Conservation (phyloP, 106 monocot species). For the Platanthera zijinensis region DNA sequence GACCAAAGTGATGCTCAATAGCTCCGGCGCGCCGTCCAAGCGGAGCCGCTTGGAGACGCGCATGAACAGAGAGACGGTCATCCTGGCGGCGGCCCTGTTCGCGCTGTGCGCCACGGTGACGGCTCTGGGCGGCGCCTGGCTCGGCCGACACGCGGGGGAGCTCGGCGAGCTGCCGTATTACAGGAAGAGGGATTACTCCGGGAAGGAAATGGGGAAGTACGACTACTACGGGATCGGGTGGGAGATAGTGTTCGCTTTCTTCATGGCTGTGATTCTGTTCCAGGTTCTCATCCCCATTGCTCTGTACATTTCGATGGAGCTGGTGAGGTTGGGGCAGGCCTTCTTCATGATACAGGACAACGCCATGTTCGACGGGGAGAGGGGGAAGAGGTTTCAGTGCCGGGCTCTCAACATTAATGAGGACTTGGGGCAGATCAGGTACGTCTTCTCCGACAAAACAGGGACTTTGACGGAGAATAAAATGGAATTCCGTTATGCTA, state of each 20-base stretch:
- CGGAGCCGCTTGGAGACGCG: conserved; percentile 48
- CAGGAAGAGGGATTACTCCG: conserved; percentile 23
- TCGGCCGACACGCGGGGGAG: conserved; percentile 16
- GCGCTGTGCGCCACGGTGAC: conserved; percentile 26
- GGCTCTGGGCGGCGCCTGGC: conserved; percentile 27
- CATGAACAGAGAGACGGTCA: conserved; percentile 47
- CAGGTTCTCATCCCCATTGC: conserved; percentile 88
- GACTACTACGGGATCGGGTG: conserved; percentile 55
- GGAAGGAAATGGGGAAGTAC: conserved; percentile 6
- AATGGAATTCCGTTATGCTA: conserved; percentile 83
- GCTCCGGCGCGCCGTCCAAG: conserved; percentile 54
- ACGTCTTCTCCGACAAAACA: conserved; percentile 91
- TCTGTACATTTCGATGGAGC: conserved; percentile 84
- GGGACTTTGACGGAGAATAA: conserved; percentile 93
- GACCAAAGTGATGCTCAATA: conserved; percentile 72
- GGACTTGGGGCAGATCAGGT: conserved; percentile 93
- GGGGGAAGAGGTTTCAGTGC: conserved; percentile 63
- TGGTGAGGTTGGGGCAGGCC: conserved; percentile 75
- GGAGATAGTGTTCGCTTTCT: conserved; percentile 58
- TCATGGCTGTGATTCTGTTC: conserved; percentile 63
- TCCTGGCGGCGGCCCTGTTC: conserved; percentile 18
- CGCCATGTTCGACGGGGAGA: conserved; percentile 38
- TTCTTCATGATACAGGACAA: conserved; percentile 74
- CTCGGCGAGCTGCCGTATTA: conserved; percentile 29
- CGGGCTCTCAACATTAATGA: conserved; percentile 91